These are phyloP conservation scores for Parasarocladium wereldwijsianum DNA, from an alignment of 2,329 filamentous ascomycete species.

Conservation along the genomic window DNA sequence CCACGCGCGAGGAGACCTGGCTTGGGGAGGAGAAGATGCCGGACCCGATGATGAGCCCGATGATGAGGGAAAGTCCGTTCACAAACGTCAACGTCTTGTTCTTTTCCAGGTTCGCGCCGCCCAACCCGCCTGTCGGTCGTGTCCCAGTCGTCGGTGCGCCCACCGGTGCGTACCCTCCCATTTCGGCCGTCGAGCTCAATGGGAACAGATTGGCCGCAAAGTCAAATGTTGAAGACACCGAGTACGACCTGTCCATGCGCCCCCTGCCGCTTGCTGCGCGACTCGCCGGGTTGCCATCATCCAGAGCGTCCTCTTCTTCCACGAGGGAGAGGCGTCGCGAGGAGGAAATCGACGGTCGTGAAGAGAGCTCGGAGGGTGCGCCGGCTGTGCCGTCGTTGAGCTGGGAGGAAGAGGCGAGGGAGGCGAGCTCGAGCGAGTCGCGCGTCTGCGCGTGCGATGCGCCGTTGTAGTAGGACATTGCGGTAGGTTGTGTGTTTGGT, in stretches of 20 bases:
- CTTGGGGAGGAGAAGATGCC: conserved; percentile 93
- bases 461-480: conserved; percentile 3
- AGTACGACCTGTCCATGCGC: conserved; percentile 55
- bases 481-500: too few species aligned
- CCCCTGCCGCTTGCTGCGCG: conserved; percentile 14
- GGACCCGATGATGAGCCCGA: conserved; percentile 88
- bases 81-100: conserved; percentile 92
- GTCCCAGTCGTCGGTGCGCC: conserved; percentile 54
- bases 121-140: conserved; percentile 32
- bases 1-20: conserved; percentile 81
- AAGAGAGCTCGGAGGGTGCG: conserved; percentile 50
- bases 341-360: conserved; percentile 78
- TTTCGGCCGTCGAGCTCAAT: conserved; percentile 63
- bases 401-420: conserved; percentile 69
- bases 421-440: conserved; percentile 93
- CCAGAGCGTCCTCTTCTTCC: conserved; percentile 68
- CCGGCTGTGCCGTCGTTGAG: conserved; percentile 27
- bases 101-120: conserved; percentile 77
- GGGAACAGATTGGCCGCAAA: conserved; percentile 90
- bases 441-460: conserved; percentile 39
- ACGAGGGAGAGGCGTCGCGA: conserved; percentile 74
- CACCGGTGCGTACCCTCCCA: conserved; percentile 67
- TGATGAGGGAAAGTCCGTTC: conserved; percentile 80
- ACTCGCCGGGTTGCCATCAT: conserved; percentile 35
- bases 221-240: conserved; percentile 85